Conservation (phyloP, 306 rosid species). For the Hippophae rhamnoides region DNA sequence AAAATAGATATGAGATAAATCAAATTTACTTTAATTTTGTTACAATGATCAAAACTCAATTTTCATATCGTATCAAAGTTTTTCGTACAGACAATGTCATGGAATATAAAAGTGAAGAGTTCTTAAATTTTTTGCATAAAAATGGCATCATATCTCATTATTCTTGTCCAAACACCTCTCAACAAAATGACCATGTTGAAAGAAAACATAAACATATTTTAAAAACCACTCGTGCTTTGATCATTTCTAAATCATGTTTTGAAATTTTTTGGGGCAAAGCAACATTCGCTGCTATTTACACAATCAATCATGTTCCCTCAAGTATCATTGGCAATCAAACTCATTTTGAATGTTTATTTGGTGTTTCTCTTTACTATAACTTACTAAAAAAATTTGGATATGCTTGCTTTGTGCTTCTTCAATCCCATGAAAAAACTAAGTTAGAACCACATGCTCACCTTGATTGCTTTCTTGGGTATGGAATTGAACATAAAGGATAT, state of each 20-base stretch:
- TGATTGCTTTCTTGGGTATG: conserved; percentile 4
- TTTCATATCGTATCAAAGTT: too few species aligned
- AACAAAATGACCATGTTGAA: background rate
- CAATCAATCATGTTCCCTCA: too few species aligned
- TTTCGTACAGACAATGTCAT: too few species aligned
- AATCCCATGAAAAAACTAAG: background rate
- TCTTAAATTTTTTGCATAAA: background rate
- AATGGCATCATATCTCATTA: background rate
- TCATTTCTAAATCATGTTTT: too few species aligned
- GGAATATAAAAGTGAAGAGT: too few species aligned
- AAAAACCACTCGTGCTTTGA: too few species aligned
- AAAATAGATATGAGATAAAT: too few species aligned
- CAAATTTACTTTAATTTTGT: too few species aligned
- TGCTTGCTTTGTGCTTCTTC: conserved; percentile 3
- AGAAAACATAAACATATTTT: background rate
- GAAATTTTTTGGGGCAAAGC: too few species aligned
- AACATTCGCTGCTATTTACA: too few species aligned
- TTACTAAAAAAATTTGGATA: background rate
- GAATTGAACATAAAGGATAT: background rate
- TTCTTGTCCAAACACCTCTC: background rate
- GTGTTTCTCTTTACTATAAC: background rate
- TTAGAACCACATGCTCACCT: background rate
- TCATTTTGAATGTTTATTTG: background rate
- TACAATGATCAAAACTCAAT: too few species aligned
- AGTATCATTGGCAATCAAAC: background rate